Conservation (phyloP, 129 eudicot species). For the Arctium minus region DNA sequence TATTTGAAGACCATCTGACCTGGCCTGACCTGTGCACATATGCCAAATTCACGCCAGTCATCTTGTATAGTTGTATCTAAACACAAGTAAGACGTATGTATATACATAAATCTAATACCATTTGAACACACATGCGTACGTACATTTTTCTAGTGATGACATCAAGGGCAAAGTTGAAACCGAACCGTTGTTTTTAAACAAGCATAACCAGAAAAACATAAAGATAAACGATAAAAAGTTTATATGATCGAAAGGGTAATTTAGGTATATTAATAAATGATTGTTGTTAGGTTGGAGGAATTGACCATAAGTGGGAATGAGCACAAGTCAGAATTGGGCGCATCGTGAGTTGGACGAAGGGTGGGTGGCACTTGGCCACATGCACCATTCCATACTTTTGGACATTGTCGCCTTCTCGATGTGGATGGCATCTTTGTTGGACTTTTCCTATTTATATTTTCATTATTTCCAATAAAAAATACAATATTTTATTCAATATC, state of each 20-base stretch:
- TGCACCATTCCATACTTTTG: conserved; percentile 22
- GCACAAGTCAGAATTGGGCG: conserved; percentile 16
- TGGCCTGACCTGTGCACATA: background rate
- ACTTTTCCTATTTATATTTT: background rate
- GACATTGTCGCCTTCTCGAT: conserved; percentile 16
- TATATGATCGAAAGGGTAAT: background rate
- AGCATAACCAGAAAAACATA: background rate
- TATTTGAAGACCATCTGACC: background rate
- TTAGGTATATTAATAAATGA: background rate
- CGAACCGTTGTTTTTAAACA: background rate
- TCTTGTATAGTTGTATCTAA: background rate
- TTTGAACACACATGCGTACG: background rate
- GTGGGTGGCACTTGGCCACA: conserved; percentile 33
- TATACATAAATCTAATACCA: background rate
- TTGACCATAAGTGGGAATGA: conserved; percentile 11
- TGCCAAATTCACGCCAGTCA: background rate
- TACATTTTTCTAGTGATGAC: background rate
- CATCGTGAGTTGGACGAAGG: conserved; percentile 19
- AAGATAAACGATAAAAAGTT: background rate
- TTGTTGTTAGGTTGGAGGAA: conserved; percentile 5
- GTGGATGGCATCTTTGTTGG: conserved; percentile 17
- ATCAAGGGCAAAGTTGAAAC: background rate
- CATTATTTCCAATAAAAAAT: background rate
- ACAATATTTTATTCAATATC: background rate
- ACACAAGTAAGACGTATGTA: background rate